Percentiles rank a stretch among this genome's conserved stretches.
Evolutionary conservation across 441 rosid species (phyloP).

Genomic region (Isatis lusitanica): DNA sequence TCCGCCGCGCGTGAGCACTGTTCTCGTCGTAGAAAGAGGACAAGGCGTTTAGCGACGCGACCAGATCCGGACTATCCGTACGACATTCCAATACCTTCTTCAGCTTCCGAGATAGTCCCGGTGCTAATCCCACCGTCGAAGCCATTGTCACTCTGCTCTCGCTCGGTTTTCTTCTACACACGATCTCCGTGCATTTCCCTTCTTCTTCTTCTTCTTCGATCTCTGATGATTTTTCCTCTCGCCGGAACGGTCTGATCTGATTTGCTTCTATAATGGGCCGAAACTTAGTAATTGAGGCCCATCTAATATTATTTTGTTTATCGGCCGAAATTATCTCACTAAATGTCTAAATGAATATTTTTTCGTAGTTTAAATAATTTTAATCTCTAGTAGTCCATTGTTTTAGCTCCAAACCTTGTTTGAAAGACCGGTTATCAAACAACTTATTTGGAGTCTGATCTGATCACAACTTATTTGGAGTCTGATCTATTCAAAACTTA

Average conservation of each 20-base stretch:
- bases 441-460: no score
- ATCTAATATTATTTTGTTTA: not conserved
- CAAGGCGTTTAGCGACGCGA: conserved; percentile 79
- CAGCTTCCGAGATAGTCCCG: conserved; percentile 90
- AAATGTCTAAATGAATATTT: no score
- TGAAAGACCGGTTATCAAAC: no score
- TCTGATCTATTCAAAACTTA: no score
- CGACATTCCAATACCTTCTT: conserved; percentile 91
- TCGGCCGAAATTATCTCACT: not conserved
- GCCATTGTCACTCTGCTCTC: conserved; percentile 38
- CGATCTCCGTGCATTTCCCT: conserved; percentile 11
- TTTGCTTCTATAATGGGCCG: conserved; percentile 3
- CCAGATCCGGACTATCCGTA: conserved; percentile 82
- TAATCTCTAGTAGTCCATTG: no score
- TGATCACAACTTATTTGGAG: no score
- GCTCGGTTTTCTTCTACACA: conserved; percentile 19
- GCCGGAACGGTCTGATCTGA: conserved; percentile 19
- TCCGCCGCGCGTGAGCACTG: conserved; percentile 90
- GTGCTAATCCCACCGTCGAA: conserved; percentile 73
- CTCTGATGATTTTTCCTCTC: not conserved
- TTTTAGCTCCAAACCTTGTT: no score
- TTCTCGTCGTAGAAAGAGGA: conserved; percentile 84
- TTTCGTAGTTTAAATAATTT: no score
- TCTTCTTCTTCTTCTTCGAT: conserved; percentile 27
- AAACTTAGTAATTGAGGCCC: conserved; percentile 1